These are phyloP conservation scores for Eucommia ulmoides DNA, from an alignment of 257 asterid species.

Conservation along the genomic window DNA sequence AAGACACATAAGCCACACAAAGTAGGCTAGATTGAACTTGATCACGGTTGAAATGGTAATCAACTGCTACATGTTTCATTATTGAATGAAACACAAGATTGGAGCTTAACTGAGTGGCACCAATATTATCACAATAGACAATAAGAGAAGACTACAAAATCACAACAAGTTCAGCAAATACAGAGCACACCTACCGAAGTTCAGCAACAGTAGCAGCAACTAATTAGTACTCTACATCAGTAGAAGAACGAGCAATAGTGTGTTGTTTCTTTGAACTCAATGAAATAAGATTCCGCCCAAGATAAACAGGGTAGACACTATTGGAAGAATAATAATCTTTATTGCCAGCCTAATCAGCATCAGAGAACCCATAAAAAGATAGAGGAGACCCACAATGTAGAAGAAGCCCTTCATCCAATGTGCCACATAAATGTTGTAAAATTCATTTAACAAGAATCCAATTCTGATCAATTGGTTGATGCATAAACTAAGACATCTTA, in stretches of 20 bases:
- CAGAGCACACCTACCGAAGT: background rate
- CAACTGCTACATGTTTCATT: background rate
- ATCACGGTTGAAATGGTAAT: background rate
- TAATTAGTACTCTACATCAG: background rate
- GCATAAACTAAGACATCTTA: background rate
- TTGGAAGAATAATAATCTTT: background rate
- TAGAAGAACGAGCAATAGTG: background rate
- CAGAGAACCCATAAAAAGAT: background rate
- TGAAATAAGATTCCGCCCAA: background rate
- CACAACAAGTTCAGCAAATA: background rate
- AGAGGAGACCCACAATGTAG: background rate
- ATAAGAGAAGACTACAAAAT: background rate
- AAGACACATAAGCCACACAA: background rate
- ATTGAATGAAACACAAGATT: background rate
- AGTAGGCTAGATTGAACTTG: background rate
- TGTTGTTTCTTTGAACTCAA: background rate
- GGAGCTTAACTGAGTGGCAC: background rate
- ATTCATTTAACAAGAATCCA: background rate
- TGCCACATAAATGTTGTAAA: background rate
- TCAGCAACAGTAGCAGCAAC: slow-evolving; percentile 1
- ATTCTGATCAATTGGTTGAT: background rate
- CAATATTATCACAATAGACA: slow-evolving; percentile 3
- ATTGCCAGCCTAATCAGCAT: background rate
- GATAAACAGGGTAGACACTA: background rate
- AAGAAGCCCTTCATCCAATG: background rate